Conservation (phyloP, 805 yeast genomes). For the Lachancea dasiensis region DNA sequence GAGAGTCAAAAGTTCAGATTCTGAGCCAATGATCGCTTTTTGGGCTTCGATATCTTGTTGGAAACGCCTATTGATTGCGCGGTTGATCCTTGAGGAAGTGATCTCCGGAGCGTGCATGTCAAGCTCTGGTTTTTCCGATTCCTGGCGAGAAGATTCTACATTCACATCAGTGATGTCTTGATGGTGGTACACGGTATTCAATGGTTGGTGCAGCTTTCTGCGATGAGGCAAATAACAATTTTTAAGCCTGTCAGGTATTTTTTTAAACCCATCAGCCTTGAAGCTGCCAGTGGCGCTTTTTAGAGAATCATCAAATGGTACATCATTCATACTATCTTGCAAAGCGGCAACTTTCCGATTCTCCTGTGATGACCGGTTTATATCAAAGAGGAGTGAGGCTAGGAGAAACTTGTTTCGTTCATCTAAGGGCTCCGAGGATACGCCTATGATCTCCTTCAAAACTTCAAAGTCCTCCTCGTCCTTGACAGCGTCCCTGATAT, state of each 20-base stretch:
- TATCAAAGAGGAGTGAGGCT: not conserved
- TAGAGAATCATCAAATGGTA: slow-evolving; percentile 24
- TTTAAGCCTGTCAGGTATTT: slow-evolving; percentile 68
- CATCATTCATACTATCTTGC: slow-evolving; percentile 26
- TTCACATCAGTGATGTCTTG: slow-evolving; percentile 39
- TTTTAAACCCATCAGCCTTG: slow-evolving; percentile 65
- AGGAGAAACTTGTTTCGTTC: not conserved
- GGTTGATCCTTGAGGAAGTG: slow-evolving; percentile 75
- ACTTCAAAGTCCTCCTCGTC: slow-evolving; percentile 70
- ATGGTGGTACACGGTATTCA: slow-evolving; percentile 61
- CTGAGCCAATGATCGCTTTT: slow-evolving; percentile 69
- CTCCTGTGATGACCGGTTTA: slow-evolving; percentile 1
- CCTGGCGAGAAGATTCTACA: slow-evolving; percentile 17
- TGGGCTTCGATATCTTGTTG: slow-evolving; percentile 87
- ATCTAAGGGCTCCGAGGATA: slow-evolving; percentile 1
- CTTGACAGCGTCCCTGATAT: slow-evolving; percentile 48
- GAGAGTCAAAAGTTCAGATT: slow-evolving; percentile 72
- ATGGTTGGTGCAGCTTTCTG: slow-evolving; percentile 57
- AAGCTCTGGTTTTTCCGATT: slow-evolving; percentile 17
- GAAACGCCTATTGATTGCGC: slow-evolving; percentile 81
- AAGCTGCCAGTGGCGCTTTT: slow-evolving; percentile 53
- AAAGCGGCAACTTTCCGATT: slow-evolving; percentile 9
- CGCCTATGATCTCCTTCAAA: slow-evolving; percentile 41
- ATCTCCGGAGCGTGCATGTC: slow-evolving; percentile 28
- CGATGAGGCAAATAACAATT: slow-evolving; percentile 78